Evolutionary conservation across 1,284 basidiomycete genomes (phyloP), one percentile per base, ranked within the genome.

Genomic region (Pholiota adiposa): DNA sequence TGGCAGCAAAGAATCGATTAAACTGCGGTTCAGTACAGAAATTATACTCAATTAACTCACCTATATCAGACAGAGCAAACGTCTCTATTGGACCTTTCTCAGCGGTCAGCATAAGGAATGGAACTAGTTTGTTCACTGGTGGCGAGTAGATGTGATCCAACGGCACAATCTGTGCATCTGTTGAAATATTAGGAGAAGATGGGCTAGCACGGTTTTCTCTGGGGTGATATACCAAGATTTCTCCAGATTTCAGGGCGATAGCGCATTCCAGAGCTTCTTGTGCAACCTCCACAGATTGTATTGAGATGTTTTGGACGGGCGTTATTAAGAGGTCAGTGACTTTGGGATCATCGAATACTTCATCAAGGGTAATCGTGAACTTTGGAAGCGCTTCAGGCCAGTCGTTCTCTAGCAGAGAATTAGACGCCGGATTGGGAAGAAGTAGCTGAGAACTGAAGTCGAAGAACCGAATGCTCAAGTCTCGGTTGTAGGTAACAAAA

Each of bases 401-500:
- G 51, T 79, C 72, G 67, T 84, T 72, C 71, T 83, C 73, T 65
- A 92, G 63, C 12, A 54, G 46, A 9, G 56, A 51, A 14, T 61
- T 62, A 19, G 60, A 48, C 23, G 59, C 25, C 7, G 38, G 63
- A 62, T 80, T 67, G 72, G 79, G 79, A 31, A 86, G 69, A 12
- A 92, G 78, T 2, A 92, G 75, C 58, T 91, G 89, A 0, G 86
- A 79, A 55, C 88, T 92, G 41, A 87, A 73, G 69, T 93, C 90
- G 60, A 83, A 81, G 67, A 92, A 88, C 53, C 80, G 83, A 21
- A 95, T 74, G 0, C 82, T 84, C n/a, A 85, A 75, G 68, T 94
- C 87, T 1, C 77, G 74, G 66, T 92, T 87, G 55, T 79, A 79
- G 0, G 89, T 89, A 1, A 89, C 74, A n/a, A 93, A 72, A 19